Evolutionary conservation across 2,329 filamentous ascomycete genomes (phyloP), one percentile per base, ranked within the genome.

Genomic region (Phoma sp.): DNA sequence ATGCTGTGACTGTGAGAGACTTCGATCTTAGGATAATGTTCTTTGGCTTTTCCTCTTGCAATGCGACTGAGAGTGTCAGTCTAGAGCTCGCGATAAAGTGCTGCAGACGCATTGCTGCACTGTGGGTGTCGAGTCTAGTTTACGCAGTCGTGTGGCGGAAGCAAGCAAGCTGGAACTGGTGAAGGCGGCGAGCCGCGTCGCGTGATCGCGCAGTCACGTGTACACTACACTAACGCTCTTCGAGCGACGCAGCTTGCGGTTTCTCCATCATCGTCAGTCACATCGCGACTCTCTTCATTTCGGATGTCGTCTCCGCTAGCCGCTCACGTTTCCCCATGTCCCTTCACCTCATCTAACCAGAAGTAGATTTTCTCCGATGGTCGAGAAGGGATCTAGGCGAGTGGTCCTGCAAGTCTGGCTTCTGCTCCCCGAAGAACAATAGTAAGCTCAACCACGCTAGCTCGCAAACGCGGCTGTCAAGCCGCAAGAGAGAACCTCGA

Each of bases 341-440:
- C 27, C 6, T 29, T 29, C 6, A 29, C 9, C 27, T 29, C 32
- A 13, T 33, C 32, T 11, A 7, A 11, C 32, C 9, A 11, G 4
- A 33, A 7, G 10, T n/a, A n/a, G 9, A 11, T 33, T 13, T 1
- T 11, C 32, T 8, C 27, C 9, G 9, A 24, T 5, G 13, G 30
- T 30, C 27, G 22, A 13, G 29, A 32, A 30, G 37, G 39, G 24
- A 24, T 47, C 37, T 36, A 47, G 22, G 23, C 46, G 41, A 58
- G 7, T 4, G 41, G 64, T 66, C 46, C 64, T 58, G 61, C 27
- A 57, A 55, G 55, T 13, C 45, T 47, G 63, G 60, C 59, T 48
- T 52, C 14, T 40, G 44, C 24, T 36, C 45, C 38, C 53, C 23
- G 41, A 54, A 64, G 70, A 72, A 74, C 69, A 74, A 74, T 74